Evolutionary conservation across 2,329 filamentous ascomycete species (phyloP), one percentile per base, ranked within the genome.

Genomic region (Xylariaceae sp.): DNA sequence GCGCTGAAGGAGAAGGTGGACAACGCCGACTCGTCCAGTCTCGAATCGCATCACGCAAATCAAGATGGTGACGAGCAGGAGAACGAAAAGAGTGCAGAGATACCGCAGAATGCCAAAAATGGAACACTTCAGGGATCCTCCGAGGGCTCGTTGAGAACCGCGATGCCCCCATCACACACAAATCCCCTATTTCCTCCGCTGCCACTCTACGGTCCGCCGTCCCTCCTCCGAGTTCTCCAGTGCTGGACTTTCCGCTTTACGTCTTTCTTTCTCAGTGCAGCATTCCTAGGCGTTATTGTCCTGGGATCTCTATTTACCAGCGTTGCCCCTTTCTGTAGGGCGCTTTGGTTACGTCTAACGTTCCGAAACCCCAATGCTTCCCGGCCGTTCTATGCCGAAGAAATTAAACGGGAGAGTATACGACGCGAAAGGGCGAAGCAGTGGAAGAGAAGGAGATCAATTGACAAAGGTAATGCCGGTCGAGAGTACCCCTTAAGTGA

Each of bases 121-220:
- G 60, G 61, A 22, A 54, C 62, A 5, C 55, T 69, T 45, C 62
- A 74, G 49, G 71, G 70, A 44, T 69, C 73, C 4, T 68, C 72
- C 25, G 73, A 72, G 20, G 71, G 66, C 11, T 72, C 73, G 14
- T 55, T 80, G 16, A 64, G 67, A 35, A 67, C 62, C 47, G 61
- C 73, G 12, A 75, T 74, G 67, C 83, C 85, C 0, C 80, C 82
- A 1, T 82, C 82, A 6, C 77, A 80, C 52, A 91, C 87, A 2
- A 84, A 91, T 55, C 86, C 88, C 3, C 70, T 95, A 5, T 96
- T 96, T 54, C 90, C 90, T 5, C 87, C 88, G 2, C 66, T 95
- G 7, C 90, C 90, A 0, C 71, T 88, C 1, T 95, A 95, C 57
- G 87, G 87, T 0, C 85, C 88, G 1, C 82, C 89, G 0, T 83